These are phyloP conservation scores for Neonectria ditissima DNA, from an alignment of 2,329 filamentous ascomycete species.

Conservation along the genomic window DNA sequence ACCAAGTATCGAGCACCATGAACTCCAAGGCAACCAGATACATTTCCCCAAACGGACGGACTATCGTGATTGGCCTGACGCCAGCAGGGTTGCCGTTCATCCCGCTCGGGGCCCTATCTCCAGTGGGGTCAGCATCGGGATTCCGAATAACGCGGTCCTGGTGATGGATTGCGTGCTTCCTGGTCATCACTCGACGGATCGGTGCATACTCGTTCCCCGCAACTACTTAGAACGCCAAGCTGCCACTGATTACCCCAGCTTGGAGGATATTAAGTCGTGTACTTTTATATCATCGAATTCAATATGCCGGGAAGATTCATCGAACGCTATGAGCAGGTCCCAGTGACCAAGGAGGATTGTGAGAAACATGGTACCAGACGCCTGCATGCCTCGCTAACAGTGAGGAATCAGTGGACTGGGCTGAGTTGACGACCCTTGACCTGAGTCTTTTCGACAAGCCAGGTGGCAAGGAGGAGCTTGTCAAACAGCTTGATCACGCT, in stretches of 20 bases:
- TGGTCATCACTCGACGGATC: background rate
- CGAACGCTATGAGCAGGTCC: conserved; percentile 5
- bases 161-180: conserved; percentile 4
- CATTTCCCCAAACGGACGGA: background rate
- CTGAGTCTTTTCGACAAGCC: conserved; percentile 2
- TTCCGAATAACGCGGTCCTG: background rate
- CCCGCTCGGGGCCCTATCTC: background rate
- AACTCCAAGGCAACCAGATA: background rate
- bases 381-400: background rate
- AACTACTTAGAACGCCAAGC: background rate
- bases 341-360: conserved; percentile 3
- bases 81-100: background rate
- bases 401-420: background rate
- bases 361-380: background rate
- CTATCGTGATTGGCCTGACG: background rate
- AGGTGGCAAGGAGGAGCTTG: background rate
- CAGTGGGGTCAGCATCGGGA: background rate
- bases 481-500: conserved; percentile 4
- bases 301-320: conserved; percentile 5
- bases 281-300: background rate
- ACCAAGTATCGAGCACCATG: background rate
- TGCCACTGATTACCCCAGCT: background rate
- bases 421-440: conserved; percentile 1
- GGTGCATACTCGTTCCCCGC: background rate
- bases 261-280: background rate